Base-by-base conservation (phyloP, 805 yeast genomes). In the Clavispora fructus region DNA sequence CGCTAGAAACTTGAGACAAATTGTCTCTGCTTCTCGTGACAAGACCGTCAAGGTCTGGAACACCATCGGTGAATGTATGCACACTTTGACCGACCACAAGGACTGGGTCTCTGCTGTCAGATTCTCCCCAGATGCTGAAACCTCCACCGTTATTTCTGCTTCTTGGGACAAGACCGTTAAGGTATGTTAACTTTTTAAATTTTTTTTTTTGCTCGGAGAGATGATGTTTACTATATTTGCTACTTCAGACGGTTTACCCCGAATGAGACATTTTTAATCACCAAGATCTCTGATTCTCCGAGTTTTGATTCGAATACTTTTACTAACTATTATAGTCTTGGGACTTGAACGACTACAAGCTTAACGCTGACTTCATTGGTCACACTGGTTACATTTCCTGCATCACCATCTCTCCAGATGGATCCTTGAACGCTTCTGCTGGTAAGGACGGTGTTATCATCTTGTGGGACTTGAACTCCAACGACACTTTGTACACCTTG, bases 31-130 rank as follows among this genome's bases (percentile, higher is more conserved):
- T 76, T 91, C 98, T 63, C 91, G 99, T 79, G 99, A 94, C 78
- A 88, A 88, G 84, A 87, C 98, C 74, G 90, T 94, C 75, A 91
- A 89, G 83, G 89, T 94, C 78, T 94, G 99, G 99, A 92, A 94
- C 85, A 87, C 95, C 77, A 79, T 89, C 69, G 99, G 98, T 80
- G 87, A 87, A 73, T 90, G 96, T 82, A 83, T 87, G 82, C 84
- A 85, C 78, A 88, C 96, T 67, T 83, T 91, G 77, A 75, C 82
- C 68, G 94, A 95, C 66, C 99, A 94, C 95, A 70, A 82, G 73
- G 99, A 94, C 88, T 94, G 99, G 99, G 97, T 92, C 67, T 87
- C 97, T 57, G 81, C 95, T 64, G 98, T 91, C 67, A 87, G 96
- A 82, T 89, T 92, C 84, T 88, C 96, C 63, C 98, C 97, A 76